These are phyloP conservation scores for Lichtheimia ornata DNA, from an alignment of 371 early-diverging fungal species.

Conservation along the genomic window DNA sequence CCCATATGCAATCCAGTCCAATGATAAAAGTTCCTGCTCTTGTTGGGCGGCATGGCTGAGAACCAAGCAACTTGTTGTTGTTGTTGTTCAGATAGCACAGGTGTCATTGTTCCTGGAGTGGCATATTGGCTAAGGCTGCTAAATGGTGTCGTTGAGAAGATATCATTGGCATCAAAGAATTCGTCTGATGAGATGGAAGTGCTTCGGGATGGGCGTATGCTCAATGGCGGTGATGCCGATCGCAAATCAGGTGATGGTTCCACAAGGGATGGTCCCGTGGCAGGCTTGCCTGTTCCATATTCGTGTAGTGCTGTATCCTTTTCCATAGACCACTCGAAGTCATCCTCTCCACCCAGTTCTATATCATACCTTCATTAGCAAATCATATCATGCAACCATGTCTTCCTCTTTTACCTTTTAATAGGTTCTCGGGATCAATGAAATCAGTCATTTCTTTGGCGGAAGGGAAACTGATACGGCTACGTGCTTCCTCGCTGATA, in stretches of 20 bases:
- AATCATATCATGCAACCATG: not conserved
- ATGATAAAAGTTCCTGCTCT: constrained; percentile 6
- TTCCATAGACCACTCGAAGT: constrained; percentile 37
- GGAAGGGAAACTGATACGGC: constrained; percentile 32
- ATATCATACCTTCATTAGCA: not conserved
- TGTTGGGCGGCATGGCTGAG: not conserved
- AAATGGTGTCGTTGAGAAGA: not conserved
- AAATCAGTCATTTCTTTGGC: constrained; percentile 23
- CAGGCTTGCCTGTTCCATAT: constrained; percentile 26
- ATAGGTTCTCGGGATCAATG: constrained; percentile 23
- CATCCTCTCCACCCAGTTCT: constrained; percentile 41
- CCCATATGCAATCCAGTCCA: constrained; percentile 43
- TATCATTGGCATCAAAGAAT: constrained; percentile 40
- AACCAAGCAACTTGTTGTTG: not conserved
- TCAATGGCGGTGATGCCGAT: not conserved
- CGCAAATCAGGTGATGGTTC: too few species aligned
- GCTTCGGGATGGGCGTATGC: constrained; percentile 16
- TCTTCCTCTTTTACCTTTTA: constrained; percentile 19
- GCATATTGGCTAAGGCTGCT: not conserved
- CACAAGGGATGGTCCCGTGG: too few species aligned
- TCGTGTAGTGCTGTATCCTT: constrained; percentile 28
- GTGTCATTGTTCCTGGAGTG: constrained; percentile 13
- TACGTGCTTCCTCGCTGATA: constrained; percentile 35
- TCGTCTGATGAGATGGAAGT: constrained; percentile 24
- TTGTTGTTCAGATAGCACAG: not conserved